These are phyloP conservation scores for Penicillium nordicum DNA, from an alignment of 2,329 filamentous ascomycete genomes.

Conservation along the genomic window DNA sequence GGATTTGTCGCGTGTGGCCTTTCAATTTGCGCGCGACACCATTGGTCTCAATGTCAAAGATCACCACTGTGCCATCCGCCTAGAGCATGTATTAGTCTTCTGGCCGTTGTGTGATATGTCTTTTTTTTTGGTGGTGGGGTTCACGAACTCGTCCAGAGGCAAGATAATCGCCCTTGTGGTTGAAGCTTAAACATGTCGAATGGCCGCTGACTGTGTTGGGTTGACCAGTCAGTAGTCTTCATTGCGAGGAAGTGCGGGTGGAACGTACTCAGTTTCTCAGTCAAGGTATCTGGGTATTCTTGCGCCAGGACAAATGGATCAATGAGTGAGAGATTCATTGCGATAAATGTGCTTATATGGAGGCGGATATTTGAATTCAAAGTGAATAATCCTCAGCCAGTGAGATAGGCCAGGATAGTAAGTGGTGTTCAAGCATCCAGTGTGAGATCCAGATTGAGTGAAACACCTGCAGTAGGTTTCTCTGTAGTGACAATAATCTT, in stretches of 20 bases:
- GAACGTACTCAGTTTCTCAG: constrained; percentile 71
- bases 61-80: constrained; percentile 85
- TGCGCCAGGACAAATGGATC: constrained; percentile 69
- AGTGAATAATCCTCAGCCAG: constrained; percentile 20
- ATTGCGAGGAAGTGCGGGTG: neutral
- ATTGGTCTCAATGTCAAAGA: constrained; percentile 97
- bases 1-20: constrained; percentile 89
- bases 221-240: constrained; percentile 11
- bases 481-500: neutral
- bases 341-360: constrained; percentile 3
- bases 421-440: constrained; percentile 27
- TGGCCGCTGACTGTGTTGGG: constrained; percentile 55
- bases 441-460: neutral
- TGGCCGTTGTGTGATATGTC: neutral
- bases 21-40: constrained; percentile 90
- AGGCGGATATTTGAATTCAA: neutral
- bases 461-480: neutral
- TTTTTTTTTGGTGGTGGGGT: neutral
- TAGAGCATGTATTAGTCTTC: constrained; percentile 28
- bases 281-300: constrained; percentile 88
- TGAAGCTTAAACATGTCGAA: constrained; percentile 75
- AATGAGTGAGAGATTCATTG: constrained; percentile 68
- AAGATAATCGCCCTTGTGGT: constrained; percentile 88
- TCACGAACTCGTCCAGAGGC: constrained; percentile 75
- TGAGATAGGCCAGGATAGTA: constrained; percentile 22